Percentiles rank a stretch among this genome's conserved stretches.
These are phyloP conservation scores for Neostapfia colusana DNA, from an alignment of 176 grass and related monocot genomes.

Conservation along the genomic window DNA sequence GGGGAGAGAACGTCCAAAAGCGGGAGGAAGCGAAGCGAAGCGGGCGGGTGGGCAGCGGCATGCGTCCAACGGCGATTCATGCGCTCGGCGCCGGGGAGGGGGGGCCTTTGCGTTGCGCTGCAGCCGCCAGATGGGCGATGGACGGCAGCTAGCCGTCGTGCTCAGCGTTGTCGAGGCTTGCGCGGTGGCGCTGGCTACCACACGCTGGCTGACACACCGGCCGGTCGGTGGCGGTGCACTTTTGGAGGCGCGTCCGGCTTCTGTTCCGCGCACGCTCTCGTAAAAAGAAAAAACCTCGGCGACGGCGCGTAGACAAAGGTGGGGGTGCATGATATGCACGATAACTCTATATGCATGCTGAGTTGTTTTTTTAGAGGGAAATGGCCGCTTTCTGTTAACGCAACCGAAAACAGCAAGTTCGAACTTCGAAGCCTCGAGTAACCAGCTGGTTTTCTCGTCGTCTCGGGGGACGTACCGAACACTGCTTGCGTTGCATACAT, in stretches of 20 bases:
- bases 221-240: background rate
- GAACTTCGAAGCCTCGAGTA: no score
- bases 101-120: background rate
- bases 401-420: background rate
- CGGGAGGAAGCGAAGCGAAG: no score
- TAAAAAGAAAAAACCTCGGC: no score
- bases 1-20: background rate
- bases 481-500: no score
- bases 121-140: background rate
- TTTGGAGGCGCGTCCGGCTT: no score
- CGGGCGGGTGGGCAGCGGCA: background rate
- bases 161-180: background rate
- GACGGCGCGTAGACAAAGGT: no score
- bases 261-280: background rate
- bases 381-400: background rate
- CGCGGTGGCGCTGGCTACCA: background rate
- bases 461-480: no score
- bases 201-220: no score
- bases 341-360: no score
- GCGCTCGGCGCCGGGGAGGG: no score
- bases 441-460: no score
- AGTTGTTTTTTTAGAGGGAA: background rate
- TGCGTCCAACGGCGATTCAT: constrained; percentile 27
- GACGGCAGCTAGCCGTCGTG: background rate
- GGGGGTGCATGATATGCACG: no score